Percentiles rank a stretch among this genome's conserved stretches.
Evolutionary conservation across 1,284 basidiomycete genomes (phyloP).

Genomic region (Austroboletus niveus): DNA sequence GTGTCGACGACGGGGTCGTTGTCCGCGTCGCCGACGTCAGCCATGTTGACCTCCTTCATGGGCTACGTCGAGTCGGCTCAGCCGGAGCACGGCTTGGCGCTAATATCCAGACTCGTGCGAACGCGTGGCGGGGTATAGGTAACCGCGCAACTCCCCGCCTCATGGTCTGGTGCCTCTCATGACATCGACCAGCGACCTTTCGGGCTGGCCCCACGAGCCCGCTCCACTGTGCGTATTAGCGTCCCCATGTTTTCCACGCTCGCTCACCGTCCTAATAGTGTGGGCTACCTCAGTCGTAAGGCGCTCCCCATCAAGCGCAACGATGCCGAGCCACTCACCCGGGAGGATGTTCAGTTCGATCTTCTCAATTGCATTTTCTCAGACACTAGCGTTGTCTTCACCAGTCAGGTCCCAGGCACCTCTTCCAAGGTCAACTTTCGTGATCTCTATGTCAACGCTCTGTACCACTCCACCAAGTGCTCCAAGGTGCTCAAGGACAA

Average conservation of each 20-base stretch:
- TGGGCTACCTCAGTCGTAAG: conserved; percentile 68
- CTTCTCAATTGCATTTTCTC: conserved; percentile 77
- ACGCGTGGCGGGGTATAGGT: conserved; percentile 20
- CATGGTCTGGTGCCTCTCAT: conserved; percentile 43
- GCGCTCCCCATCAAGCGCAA: conserved; percentile 73
- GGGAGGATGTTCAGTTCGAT: conserved; percentile 85
- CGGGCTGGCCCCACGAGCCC: conserved; percentile 45
- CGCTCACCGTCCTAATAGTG: conserved; percentile 39
- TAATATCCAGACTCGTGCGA: conserved; percentile 29
- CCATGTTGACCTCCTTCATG: conserved; percentile 1
- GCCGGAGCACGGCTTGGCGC: conserved; percentile 8
- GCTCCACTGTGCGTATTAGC: conserved; percentile 37
- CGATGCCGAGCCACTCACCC: conserved; percentile 75
- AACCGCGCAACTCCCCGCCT: conserved; percentile 32
- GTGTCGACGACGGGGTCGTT: conserved; percentile 6
- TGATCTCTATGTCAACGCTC: conserved; percentile 80
- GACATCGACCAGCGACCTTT: conserved; percentile 40
- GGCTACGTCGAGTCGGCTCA: background rate
- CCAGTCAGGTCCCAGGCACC: conserved; percentile 50
- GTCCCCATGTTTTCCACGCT: conserved; percentile 4
- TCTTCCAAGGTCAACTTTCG: conserved; percentile 66
- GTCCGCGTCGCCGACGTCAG: conserved; percentile 8
- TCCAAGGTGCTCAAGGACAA: conserved; percentile 87
- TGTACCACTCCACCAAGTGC: conserved; percentile 79
- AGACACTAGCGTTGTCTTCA: conserved; percentile 70